Conservation (phyloP, 352 stramenopile genomes). For the Pythium oligandrum region DNA sequence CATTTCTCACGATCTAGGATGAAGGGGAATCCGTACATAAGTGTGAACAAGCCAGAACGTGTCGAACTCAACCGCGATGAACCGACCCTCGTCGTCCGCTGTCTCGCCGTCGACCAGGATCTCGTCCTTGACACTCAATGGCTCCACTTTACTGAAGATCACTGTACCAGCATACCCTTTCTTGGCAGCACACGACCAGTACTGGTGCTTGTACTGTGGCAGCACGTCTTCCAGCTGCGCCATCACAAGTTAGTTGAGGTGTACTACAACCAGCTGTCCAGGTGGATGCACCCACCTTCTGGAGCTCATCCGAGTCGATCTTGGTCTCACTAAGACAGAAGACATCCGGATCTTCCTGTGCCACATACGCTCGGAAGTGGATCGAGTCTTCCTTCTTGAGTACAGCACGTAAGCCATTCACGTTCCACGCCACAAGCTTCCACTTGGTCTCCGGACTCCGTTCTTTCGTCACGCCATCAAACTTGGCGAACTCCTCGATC, state of each 20-base stretch:
- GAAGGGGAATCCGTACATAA: slow-evolving; percentile 30
- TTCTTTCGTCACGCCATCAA: slow-evolving; percentile 39
- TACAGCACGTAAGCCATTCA: slow-evolving; percentile 76
- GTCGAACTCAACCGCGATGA: slow-evolving; percentile 70
- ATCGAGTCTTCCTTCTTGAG: slow-evolving; percentile 63
- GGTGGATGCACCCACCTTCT: slow-evolving; percentile 25
- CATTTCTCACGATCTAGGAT: no score
- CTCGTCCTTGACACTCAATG: slow-evolving; percentile 62
- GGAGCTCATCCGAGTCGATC: slow-evolving; percentile 65
- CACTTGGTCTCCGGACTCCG: slow-evolving; percentile 9
- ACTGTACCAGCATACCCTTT: slow-evolving; percentile 78
- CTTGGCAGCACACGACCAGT: slow-evolving; percentile 71
- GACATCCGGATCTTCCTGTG: slow-evolving; percentile 75
- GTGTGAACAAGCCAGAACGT: slow-evolving; percentile 84
- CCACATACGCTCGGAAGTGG: slow-evolving; percentile 69
- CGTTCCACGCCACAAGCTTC: slow-evolving; percentile 79
- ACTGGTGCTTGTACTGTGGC: slow-evolving; percentile 71
- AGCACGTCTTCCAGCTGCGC: slow-evolving; percentile 54
- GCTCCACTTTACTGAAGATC: slow-evolving; percentile 70
- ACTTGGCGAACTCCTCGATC: slow-evolving; percentile 41
- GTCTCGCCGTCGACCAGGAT: slow-evolving; percentile 48
- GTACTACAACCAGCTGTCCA: neutral
- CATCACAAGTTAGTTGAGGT: no score
- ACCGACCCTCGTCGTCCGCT: slow-evolving; percentile 69
- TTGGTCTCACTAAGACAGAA: slow-evolving; percentile 86